Base-by-base conservation (phyloP, 768 basidiomycete species). In the Scleroderma citrinum region DNA sequence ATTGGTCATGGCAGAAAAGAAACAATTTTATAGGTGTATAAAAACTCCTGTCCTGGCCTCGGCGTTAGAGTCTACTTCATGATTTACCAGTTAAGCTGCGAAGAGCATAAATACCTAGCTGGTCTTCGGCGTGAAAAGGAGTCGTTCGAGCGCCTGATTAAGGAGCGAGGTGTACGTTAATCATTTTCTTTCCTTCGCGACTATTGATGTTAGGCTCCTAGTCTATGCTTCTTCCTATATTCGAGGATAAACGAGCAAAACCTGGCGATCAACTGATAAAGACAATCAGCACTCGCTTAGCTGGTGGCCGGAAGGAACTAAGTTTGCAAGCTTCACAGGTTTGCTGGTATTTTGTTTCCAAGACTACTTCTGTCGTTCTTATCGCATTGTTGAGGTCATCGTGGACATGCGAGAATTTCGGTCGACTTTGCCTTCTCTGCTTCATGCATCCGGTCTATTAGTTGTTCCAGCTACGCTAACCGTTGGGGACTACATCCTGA, bases 351-450 rank as follows among this genome's bases (percentile, higher is more conserved):
- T 24, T 8, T 39, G 7, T 19, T 45, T 40, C 29, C 26, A 16
- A 17, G 5, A n/a, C 17, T 26, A 14, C n/a, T 24, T 3, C 14
- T 20, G 24, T 5, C 29, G 23, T 7, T 20, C 0, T 52, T 24
- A 58, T 4, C 3, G 4, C 5, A 0, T n/a, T 4, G 26, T 3
- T 7, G 51, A 96, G 92, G 85, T 99, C 42, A 83, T 99, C 51
- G 92, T 97, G 20, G 96, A 98, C 66, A 86, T 97, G 80, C 82
- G 95, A 56, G 96, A 99, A 66, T 97, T 99, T 66, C 77, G 93
- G 23, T 97, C 95, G 2, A 82, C 92, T 0, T 69, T 99, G 10
- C 96, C 94, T 0, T 93, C 90, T 0, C 65, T 99, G 5, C 72
- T 98, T 7, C 92, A 98, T 59, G 92, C 89, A 0, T 77, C 89